Base-by-base conservation (phyloP, 129 eudicot species). In the Flaveria sonorensis region DNA sequence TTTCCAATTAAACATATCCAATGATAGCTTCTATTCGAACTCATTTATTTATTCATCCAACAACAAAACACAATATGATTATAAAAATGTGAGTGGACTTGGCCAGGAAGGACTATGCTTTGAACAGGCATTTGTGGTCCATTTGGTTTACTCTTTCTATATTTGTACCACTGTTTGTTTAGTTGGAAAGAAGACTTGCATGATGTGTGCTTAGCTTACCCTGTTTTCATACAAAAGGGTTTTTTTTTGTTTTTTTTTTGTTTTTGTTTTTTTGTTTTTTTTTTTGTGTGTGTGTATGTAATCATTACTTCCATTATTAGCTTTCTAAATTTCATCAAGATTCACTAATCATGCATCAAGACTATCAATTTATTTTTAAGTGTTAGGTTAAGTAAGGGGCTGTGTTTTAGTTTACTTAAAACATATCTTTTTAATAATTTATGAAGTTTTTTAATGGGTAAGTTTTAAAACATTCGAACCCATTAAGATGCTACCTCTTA, bases 281-380 rank as follows among this genome's bases (percentile, higher is more conserved):
- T 30, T n/a, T n/a, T n/a, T n/a, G n/a, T n/a, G 75, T 55, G 68
- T 32, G 78, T 79, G 78, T 12, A 13, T 73, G 79, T 53, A 52
- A 73, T 80, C 6, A 73, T 55, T 57, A 53, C 62, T 73, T 61
- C 66, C 7, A 36, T 36, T 6, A 63, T 65, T 53, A 42, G 62
- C 40, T 80, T 72, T 56, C 66, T 65, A 80, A 66, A 73, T 52
- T 80, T 74, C 66, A 64, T 69, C 73, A 65, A 66, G 74, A 79
- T 79, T 64, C 32, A 36, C 78, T 72, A 79, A 79, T 79, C 78
- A n/a, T n/a, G n/a, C n/a, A 79, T 79, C 83, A 63, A 61, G 36
- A 30, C 10, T 61, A 40, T 26, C 67, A 24, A 4, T 26, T 26
- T 61, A 61, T 6, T 14, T 60, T 3, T 11, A 36, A 36, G 30